These are phyloP conservation scores for Diaporthe vexans DNA, from an alignment of 2,329 filamentous ascomycete genomes.

Conservation along the genomic window DNA sequence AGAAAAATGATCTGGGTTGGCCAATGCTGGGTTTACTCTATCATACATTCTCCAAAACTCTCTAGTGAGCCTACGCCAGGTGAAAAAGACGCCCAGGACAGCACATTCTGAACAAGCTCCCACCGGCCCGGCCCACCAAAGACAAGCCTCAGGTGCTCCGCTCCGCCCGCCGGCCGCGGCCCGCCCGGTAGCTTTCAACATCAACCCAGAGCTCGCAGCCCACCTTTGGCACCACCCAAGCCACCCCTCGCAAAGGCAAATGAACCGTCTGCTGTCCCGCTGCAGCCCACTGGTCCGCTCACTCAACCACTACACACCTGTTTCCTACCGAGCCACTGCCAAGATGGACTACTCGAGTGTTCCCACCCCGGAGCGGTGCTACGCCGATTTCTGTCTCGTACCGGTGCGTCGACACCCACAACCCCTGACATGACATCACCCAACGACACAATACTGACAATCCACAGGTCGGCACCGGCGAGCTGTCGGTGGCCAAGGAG, in stretches of 20 bases:
- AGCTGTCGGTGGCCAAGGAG: constrained; percentile 82
- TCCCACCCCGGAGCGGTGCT: constrained; percentile 80
- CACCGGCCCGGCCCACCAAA: background rate
- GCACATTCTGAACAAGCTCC: background rate
- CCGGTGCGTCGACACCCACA: constrained; percentile 68
- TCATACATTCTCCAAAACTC: no score
- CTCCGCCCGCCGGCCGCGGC: constrained; percentile 9
- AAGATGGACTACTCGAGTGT: constrained; percentile 63
- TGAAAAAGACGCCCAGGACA: background rate
- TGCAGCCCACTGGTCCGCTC: constrained; percentile 1
- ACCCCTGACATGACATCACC: background rate
- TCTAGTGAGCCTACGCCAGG: no score
- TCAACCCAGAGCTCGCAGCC: background rate
- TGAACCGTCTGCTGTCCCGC: background rate
- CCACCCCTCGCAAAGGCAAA: background rate
- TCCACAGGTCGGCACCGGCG: constrained; percentile 81
- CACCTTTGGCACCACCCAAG: no score
- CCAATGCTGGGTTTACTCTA: background rate
- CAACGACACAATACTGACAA: background rate
- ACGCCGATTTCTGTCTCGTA: constrained; percentile 92
- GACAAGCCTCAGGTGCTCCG: constrained; percentile 1
- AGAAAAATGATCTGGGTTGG: background rate
- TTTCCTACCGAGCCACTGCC: background rate
- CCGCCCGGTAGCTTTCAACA: background rate
- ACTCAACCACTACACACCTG: background rate